These are phyloP conservation scores for Sphaerostilbella broomeana DNA, from an alignment of 2,329 filamentous ascomycete species.

Conservation along the genomic window DNA sequence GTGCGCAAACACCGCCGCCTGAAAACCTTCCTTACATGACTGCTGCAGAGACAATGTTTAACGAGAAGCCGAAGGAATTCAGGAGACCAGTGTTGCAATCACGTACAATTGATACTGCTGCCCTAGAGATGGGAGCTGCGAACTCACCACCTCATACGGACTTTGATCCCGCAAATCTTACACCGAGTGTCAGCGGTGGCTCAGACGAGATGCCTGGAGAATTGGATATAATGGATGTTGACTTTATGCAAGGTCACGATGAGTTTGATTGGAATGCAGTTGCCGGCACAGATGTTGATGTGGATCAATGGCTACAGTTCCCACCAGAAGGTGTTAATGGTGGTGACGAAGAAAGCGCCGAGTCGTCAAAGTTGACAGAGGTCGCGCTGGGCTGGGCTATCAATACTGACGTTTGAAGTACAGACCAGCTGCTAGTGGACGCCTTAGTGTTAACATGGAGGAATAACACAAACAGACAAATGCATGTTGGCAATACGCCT, in stretches of 20 bases:
- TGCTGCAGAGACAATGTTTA: constrained; percentile 33
- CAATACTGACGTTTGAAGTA: constrained; percentile 21
- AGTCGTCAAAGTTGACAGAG: constrained; percentile 23
- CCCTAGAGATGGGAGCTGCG: constrained; percentile 27
- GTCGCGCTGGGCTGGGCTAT: constrained; percentile 25
- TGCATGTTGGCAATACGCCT: too few species aligned
- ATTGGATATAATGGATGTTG: constrained; percentile 35
- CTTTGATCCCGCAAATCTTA: constrained; percentile 35
- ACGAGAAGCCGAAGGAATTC: constrained; percentile 24
- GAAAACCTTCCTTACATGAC: constrained; percentile 42
- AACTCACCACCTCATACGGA: constrained; percentile 42
- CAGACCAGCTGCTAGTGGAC: neutral
- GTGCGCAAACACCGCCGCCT: constrained; percentile 46
- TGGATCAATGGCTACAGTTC: constrained; percentile 54
- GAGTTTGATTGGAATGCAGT: constrained; percentile 50
- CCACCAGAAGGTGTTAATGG: constrained; percentile 42
- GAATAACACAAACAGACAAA: too few species aligned
- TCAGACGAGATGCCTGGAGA: constrained; percentile 35
- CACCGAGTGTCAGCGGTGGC: constrained; percentile 39
- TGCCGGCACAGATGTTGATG: constrained; percentile 47
- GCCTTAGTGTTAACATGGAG: too few species aligned
- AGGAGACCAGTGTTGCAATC: constrained; percentile 33
- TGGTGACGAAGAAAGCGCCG: constrained; percentile 32
- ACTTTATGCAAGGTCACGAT: constrained; percentile 40
- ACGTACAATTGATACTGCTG: constrained; percentile 32